Evolutionary conservation across 2,329 filamentous ascomycete genomes (phyloP), one percentile per base, ranked within the genome.

Genomic region (Colletotrichum tropicale): DNA sequence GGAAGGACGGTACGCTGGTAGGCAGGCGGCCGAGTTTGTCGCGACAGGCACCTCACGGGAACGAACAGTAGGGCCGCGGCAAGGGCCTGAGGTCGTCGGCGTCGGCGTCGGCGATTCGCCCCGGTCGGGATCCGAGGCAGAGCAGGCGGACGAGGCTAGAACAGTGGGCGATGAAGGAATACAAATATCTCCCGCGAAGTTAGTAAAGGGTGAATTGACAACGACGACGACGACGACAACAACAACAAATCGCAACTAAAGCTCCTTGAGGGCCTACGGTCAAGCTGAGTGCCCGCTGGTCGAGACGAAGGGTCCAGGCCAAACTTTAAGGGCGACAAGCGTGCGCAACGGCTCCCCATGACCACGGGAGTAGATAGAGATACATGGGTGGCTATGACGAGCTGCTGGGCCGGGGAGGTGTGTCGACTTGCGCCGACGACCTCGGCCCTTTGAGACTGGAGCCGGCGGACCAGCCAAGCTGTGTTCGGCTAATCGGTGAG

Each of bases 401-500:
- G 36, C 62, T 32, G 62, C 62, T 65, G n/a, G 58, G 58, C 24
- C 18, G 16, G 56, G 52, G 28, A n/a, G 16, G 56, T 32, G 21
- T 60, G 36, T 66, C 70, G 36, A 60, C 30, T 52, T 36, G 55
- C 13, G 15, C 62, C 60, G 55, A 61, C 61, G 68, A 75, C 72
- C 72, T 71, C 68, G 72, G 69, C 55, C 72, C 52, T 67, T 75
- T 61, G 38, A 52, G 56, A 67, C 52, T 24, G 18, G 32, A 38
- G 52, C 66, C 66, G 24, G 66, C 48, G 65, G 43, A 67, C 30
- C 61, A 38, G n/a, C 21, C 32, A 43, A 24, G 9, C 58, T 70
- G 43, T 55, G 55, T 43, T 75, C 73, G 73, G 73, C 48, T 75
- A 75, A 74, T 58, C 43, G 58, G 66, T 60, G 60, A 65, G 67